A percentile compares a stretch with the other conserved stretches of the same genome.
These are phyloP conservation scores for Penicillium coffeae DNA, from an alignment of 495 filamentous ascomycete species.

Conservation along the genomic window DNA sequence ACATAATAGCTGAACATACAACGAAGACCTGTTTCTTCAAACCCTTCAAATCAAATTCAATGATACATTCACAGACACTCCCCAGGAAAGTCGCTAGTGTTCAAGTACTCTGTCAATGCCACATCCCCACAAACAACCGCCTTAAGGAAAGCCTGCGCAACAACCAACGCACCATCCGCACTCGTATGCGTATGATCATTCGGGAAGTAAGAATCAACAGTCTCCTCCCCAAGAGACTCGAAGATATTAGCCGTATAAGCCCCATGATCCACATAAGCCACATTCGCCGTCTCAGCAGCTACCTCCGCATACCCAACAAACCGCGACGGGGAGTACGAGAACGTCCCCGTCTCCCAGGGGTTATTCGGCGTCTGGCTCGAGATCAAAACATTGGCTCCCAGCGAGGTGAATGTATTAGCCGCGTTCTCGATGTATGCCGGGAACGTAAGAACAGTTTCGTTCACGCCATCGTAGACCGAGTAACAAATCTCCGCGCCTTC, in stretches of 20 bases:
- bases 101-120: too few relatives aligned
- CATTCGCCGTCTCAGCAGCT: slow-evolving; percentile 43
- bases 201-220: slow-evolving; percentile 50
- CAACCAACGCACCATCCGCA: slow-evolving; percentile 52
- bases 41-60: too few relatives aligned
- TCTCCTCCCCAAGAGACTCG: slow-evolving; percentile 41
- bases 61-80: slow-evolving; percentile 27
- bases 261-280: slow-evolving; percentile 60
- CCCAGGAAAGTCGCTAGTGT: too few relatives aligned
- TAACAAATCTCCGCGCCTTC: slow-evolving; percentile 52
- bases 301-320: slow-evolving; percentile 56
- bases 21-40: too few relatives aligned
- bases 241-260: slow-evolving; percentile 52
- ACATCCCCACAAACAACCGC: slow-evolving; percentile 45
- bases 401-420: slow-evolving; percentile 45
- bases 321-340: slow-evolving; percentile 35
- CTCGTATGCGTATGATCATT: slow-evolving; percentile 65
- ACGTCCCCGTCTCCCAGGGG: slow-evolving; percentile 54
- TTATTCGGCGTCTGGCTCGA: slow-evolving; percentile 61
- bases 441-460: slow-evolving; percentile 56
- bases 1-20: too few relatives aligned
- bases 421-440: slow-evolving; percentile 56
- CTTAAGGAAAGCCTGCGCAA: slow-evolving; percentile 60
- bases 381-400: slow-evolving; percentile 62
- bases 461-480: slow-evolving; percentile 45